Conservation (phyloP, 129 eudicot species). For the Flaveria bidentis region DNA sequence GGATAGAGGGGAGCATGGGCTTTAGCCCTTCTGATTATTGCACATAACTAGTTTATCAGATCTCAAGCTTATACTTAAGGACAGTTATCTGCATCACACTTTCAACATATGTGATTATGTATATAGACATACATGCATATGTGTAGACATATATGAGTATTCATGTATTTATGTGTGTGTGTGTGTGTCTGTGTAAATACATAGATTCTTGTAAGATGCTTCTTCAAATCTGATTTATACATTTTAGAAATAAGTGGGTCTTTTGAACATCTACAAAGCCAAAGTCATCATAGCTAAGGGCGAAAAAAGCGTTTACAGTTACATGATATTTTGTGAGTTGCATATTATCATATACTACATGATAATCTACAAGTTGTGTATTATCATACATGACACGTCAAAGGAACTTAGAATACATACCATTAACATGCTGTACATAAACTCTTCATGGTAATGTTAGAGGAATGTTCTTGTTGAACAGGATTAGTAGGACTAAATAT, state of each 20-base stretch:
- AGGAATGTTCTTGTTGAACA: constrained; percentile 36
- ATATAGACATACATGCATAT: no score
- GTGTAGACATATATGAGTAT: background rate
- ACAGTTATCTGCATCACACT: no score
- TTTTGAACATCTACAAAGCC: background rate
- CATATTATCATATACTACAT: constrained; percentile 6
- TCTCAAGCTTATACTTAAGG: no score
- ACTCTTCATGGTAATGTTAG: constrained; percentile 47
- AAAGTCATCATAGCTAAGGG: background rate
- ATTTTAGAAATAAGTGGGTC: background rate
- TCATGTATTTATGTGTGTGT: background rate
- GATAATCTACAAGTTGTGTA: constrained; percentile 2
- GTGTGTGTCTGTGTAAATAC: no score
- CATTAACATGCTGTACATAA: constrained; percentile 50
- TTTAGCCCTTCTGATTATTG: no score
- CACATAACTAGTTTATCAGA: no score
- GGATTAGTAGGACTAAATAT: constrained; percentile 41
- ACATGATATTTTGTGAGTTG: constrained; percentile 4
- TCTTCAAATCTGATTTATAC: background rate
- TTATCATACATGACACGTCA: background rate
- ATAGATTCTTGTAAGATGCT: background rate
- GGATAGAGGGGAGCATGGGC: no score
- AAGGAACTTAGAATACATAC: constrained; percentile 5
- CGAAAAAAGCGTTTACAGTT: background rate
- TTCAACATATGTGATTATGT: background rate